phyloP scores from a whole-genome alignment of 257 asterid genomes.

The Oldenlandia corymbosa region DNA sequence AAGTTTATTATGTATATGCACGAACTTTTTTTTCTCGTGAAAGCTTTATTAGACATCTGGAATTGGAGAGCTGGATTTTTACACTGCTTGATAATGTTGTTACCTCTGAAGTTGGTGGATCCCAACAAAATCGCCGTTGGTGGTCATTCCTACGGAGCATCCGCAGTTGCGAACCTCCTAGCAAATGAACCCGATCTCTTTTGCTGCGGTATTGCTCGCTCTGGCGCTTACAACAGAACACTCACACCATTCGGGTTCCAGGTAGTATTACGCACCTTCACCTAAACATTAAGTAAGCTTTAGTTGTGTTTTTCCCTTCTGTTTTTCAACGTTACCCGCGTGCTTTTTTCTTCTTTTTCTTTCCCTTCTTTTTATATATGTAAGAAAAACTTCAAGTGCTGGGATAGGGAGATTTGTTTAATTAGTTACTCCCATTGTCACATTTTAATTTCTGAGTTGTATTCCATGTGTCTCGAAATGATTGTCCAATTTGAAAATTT shows the following conservation, averaged over 20 bases:
- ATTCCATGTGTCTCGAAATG: too few species aligned
- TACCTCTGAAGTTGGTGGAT: conserved; percentile 73
- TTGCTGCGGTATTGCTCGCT: conserved; percentile 92
- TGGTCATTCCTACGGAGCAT: conserved; percentile 99
- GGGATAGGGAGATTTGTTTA: too few species aligned
- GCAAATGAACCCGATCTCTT: conserved; percentile 98
- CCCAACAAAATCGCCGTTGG: conserved; percentile 86
- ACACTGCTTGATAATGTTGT: conserved; percentile 9
- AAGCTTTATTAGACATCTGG: background rate
- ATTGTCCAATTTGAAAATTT: too few species aligned
- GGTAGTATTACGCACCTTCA: conserved; percentile 44
- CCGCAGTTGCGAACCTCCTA: conserved; percentile 94
- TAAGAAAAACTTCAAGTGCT: too few species aligned
- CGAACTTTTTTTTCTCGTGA: too few species aligned
- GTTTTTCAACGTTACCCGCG: background rate
- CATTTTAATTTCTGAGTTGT: too few species aligned
- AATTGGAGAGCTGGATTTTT: background rate
- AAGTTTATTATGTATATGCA: too few species aligned
- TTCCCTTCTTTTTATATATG: too few species aligned
- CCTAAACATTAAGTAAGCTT: background rate
- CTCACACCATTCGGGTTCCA: conserved; percentile 99
- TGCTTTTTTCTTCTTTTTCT: background rate
- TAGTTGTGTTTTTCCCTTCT: too few species aligned
- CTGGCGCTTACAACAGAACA: conserved; percentile 98
- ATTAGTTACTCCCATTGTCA: too few species aligned